Base-by-base conservation (phyloP, 768 basidiomycete species). In the Auricularia auricula-judae region DNA sequence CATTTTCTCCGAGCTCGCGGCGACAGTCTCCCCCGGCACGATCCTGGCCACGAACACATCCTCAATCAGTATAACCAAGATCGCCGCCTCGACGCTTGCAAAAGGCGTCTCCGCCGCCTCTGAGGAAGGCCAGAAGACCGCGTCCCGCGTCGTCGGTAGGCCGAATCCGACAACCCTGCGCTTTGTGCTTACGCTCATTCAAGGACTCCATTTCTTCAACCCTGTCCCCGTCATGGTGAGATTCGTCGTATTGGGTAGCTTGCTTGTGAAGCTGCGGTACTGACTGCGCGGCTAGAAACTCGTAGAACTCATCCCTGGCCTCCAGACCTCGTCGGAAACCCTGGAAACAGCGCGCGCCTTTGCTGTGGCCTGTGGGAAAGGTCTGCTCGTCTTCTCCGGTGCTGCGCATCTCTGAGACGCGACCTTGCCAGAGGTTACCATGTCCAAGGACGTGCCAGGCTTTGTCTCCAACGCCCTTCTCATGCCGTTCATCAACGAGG, bases 401-500 rank as follows among this genome's bases (percentile, higher is more conserved):
- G 12, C 16, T 14, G 34, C 3, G 34, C 18, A 10, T 62, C 34
- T 23, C 42, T 39, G 21, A 12, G 4, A 5, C n/a, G 3, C 18
- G 14, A 21, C 29, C 34, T 62, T 3, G 36, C n/a, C 71, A 94
- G 92, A 93, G 81, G 93, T 98, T 1, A 89, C 93, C 1, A 84
- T 83, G 3, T 94, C 93, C 0, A 85, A 90, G 70, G 95, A 98
- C 70, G 91, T 95, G 0, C 95, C 95, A 3, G 94, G 93, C 3
- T 94, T 93, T 74, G 91, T 95, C n/a, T 91, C 93, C 1, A 95
- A 97, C 70, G 93, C 93, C 0, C 81, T 95, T 36, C 77, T 98
- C 54, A 98, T 98, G 92, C 96, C 96, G 1, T 98, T 94, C 76
- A 88, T 98, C 69, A 98, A 98, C 69, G 96, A 98, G 81, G 86